Evolutionary conservation across 768 basidiomycete species (phyloP), one percentile per base, ranked within the genome.

Genomic region (Symmetrospora coprosmae): DNA sequence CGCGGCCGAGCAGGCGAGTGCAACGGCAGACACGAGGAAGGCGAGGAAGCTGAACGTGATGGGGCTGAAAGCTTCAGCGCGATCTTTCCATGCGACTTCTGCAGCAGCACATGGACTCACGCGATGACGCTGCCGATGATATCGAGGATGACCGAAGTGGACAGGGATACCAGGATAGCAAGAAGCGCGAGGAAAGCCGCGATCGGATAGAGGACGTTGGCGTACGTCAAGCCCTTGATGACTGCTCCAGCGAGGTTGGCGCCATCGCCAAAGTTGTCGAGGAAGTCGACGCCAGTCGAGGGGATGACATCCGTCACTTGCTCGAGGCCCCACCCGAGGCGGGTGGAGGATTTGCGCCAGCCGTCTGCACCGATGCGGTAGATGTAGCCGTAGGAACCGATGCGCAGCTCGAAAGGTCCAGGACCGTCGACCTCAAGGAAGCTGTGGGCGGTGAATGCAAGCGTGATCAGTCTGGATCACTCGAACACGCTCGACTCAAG

Each of bases 11-110:
- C 40, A 25, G 17, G 46, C 46, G 41, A 58, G 43, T 6, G 55
- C 55, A 4, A 58, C 55, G 30, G 46, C 28, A 16, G 40, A 41
- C n/a, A 58, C 55, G n/a, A 58, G 31, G 55, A 58, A 58, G 9
- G 55, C 55, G 37, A 53, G 40, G 51, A 53, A 53, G 5, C 49
- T 30, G 45, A 9, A 46, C n/a, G n/a, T n/a, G n/a, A n/a, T n/a
- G n/a, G n/a, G n/a, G n/a, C n/a, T n/a, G n/a, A n/a, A n/a, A n/a
- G n/a, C n/a, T n/a, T n/a, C n/a, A n/a, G n/a, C n/a, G n/a, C n/a
- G n/a, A n/a, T n/a, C n/a, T n/a, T n/a, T n/a, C n/a, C n/a, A n/a
- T n/a, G n/a, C n/a, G n/a, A n/a, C n/a, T n/a, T n/a, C n/a, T n/a
- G n/a, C n/a, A n/a, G n/a, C n/a, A n/a, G n/a, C n/a, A n/a, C n/a